Evolutionary conservation across 2,329 filamentous ascomycete genomes (phyloP).

Genomic region (Sclerotinia nivalis): DNA sequence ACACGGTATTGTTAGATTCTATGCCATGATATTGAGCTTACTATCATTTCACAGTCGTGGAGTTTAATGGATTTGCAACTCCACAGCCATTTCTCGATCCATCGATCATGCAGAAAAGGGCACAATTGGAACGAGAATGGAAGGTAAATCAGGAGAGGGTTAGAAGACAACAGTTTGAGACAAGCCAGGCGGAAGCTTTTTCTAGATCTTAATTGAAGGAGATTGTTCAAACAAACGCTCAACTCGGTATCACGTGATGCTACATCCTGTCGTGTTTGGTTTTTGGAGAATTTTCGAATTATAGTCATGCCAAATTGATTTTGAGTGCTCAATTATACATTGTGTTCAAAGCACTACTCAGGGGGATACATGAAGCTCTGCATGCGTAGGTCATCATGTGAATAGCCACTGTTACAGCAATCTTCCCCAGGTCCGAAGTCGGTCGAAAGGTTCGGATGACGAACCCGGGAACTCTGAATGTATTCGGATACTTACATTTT

Average conservation of each 20-base stretch:
- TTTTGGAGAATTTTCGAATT: not conserved
- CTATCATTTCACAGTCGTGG: slow-evolving; percentile 26
- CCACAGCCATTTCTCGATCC: slow-evolving; percentile 39
- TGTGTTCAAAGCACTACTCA: not conserved
- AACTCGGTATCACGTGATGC: not conserved
- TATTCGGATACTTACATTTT: slow-evolving; percentile 12
- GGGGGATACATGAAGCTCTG: not conserved
- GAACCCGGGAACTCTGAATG: not conserved
- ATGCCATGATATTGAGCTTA: not conserved
- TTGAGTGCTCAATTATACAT: not conserved
- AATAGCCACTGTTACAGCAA: slow-evolving; percentile 7
- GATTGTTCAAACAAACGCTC: not conserved
- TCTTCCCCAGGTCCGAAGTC: slow-evolving; percentile 10
- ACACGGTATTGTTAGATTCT: too few relatives aligned
- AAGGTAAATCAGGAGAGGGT: slow-evolving; percentile 27
- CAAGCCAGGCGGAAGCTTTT: not conserved
- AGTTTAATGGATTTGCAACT: slow-evolving; percentile 31
- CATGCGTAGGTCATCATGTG: slow-evolving; percentile 19
- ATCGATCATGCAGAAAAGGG: slow-evolving; percentile 30
- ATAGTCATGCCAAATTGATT: not conserved
- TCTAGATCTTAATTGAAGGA: not conserved
- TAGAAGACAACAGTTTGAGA: slow-evolving; percentile 1
- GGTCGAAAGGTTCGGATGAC: slow-evolving; percentile 7
- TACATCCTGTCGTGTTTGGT: not conserved
- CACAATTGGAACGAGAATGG: slow-evolving; percentile 30